Base-by-base conservation (phyloP, 371 early-diverging fungal species). In the Syncephalastrum racemosum region DNA sequence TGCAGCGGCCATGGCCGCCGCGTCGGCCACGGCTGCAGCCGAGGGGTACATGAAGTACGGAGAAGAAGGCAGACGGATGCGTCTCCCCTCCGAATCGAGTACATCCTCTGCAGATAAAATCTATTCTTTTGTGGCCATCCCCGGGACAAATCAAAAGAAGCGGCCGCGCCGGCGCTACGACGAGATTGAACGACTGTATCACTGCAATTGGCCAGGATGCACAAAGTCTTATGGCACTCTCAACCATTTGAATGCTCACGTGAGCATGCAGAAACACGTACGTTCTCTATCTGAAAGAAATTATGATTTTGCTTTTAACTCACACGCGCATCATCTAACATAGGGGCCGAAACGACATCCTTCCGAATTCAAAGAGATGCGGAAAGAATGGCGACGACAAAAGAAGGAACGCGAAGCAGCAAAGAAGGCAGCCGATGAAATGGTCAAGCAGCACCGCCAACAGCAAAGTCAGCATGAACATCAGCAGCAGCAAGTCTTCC, bases 241-340 rank as follows among this genome's bases (percentile, higher is more conserved):
- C 40, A 89, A 89, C 62, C 86, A 89, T 60, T 62, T 89, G 47
- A 89, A 89, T 61, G 84, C 86, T 1, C 89, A 89, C 67, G 84
- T 89, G 19, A 75, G 69, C 59, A 85, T 89, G 87, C 89, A 89
- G 63, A 84, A 82, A 66, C 89, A 89, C 57, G 89, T 77, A 73
- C 73, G 70, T 53, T 19, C n/a, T 50, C 15, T 22, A 19, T 20
- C n/a, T 5, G 18, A 36, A 24, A 22, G n/a, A 3, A 56, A 20
- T 50, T 49, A 39, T 42, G 19, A 39, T 41, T 45, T 20, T 18
- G 39, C 14, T 54, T 27, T 25, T 24, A 51, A 5, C 41, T 41
- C 25, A 15, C 44, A 44, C 5, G 8, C 7, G 44, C 10, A 19
- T 22, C 39, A 15, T 16, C 12, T 12, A 14, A 58, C 22, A 54